Base-by-base conservation (phyloP, 148 eudicot species). In the Rhododendron williamsianum region DNA sequence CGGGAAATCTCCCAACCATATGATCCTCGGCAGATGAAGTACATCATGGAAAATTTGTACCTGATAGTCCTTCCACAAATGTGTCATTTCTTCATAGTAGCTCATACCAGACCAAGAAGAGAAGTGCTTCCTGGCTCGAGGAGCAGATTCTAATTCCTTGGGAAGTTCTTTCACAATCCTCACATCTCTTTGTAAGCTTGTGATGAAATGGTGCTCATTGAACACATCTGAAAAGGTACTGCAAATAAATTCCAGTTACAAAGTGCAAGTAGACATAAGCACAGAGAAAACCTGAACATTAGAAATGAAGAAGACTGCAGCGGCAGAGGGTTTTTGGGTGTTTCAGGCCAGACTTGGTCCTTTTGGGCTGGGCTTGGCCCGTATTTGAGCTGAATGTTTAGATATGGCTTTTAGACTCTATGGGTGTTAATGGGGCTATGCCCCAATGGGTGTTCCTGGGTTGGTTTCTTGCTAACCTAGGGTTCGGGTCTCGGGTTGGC, bases 121-220 rank as follows among this genome's bases (percentile, higher is more conserved):
- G 86, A 96, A 96, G 90, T 96, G 98, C 90, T 96, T 96, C 90
- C 98, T 93, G 69, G 96, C 95, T 77, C 94, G 93, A 85, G 98
- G 98, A 84, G 88, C 88, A 87, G 93, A 89, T 92, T 91, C 93
- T 74, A 96, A 76, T 63, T 92, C 90, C 83, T 84, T 90, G 71
- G 98, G 98, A 87, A 96, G 96, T 86, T 90, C 94, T 88, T 90
- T 94, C 78, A 93, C 91, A 87, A 96, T 89, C 79, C 89, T 91
- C 45, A 96, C 96, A 90, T 96, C 98, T 84, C 86, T 87, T 85
- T 86, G 84, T 90, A 96, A 87, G 85, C 90, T 92, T 85, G 87
- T 82, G 69, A 93, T 92, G 85, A 96, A 96, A 90, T 94, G 93
- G 41, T 45, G 74, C 88, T 91, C 95, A 87, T 96, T 95, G 86